These are phyloP conservation scores for Gautieria morchelliformis DNA, from an alignment of 768 basidiomycete species.

Conservation along the genomic window DNA sequence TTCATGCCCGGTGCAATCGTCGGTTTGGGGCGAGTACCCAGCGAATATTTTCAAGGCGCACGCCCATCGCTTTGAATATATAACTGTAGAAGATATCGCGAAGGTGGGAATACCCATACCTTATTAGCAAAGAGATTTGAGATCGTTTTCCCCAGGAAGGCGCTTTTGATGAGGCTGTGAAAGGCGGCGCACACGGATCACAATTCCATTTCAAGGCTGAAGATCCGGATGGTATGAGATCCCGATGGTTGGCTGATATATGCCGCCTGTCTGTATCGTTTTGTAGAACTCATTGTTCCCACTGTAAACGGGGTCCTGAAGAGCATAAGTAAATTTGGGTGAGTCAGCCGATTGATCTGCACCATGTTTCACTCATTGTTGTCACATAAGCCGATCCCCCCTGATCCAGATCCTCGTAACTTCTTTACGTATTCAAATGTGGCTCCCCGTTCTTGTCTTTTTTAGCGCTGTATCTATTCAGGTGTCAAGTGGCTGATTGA, in stretches of 20 bases:
- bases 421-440: background rate
- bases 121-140: slow-evolving; percentile 5
- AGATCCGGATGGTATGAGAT: slow-evolving; percentile 8
- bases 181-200: slow-evolving; percentile 39
- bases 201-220: slow-evolving; percentile 20
- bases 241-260: background rate
- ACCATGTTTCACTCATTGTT: too few relatives aligned
- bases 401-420: background rate
- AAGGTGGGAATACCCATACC: slow-evolving; percentile 15
- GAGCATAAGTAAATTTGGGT: slow-evolving; percentile 21
- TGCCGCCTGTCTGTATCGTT: background rate
- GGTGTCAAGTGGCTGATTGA: too few relatives aligned
- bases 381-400: too few relatives aligned
- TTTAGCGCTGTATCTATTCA: background rate
- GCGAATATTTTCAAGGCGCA: slow-evolving; percentile 23
- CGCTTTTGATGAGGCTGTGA: slow-evolving; percentile 40
- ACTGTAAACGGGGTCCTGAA: slow-evolving; percentile 32
- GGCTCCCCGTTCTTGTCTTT: too few relatives aligned
- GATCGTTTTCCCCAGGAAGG: slow-evolving; percentile 14
- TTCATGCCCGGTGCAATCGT: slow-evolving; percentile 28
- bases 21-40: slow-evolving; percentile 32
- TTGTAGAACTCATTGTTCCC: slow-evolving; percentile 27
- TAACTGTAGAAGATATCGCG: slow-evolving; percentile 34
- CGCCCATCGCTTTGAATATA: slow-evolving; percentile 23
- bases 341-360: background rate